Base-by-base conservation (phyloP, 441 rosid species). In the Gossypium davidsonii region DNA sequence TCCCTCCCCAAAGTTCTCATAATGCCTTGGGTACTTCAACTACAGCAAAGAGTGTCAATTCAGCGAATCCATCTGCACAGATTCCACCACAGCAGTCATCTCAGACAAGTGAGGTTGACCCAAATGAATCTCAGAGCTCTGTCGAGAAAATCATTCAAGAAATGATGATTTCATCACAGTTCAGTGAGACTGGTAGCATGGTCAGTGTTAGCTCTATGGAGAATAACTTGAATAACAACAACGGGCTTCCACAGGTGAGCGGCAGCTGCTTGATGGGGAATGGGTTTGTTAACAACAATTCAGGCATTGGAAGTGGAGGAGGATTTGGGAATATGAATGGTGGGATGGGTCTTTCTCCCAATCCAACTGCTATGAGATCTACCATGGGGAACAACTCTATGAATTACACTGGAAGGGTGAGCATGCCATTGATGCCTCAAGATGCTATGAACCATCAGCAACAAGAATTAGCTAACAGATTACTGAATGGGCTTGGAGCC, bases 101-200 rank as follows among this genome's bases (percentile, higher is more conserved):
- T 58, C 82, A 67, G 17, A 60, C 81, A 49, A 69, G 67, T 51
- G 85, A 82, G 72, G 70, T 34, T 4, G 79, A 81, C 14, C 79
- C 79, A 18, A 77, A 55, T n/a, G 82, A 78, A 64, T 77, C 76
- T 6, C 78, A 78, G 73, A 81, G 82, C 58, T 79, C 83, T 39
- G 85, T 81, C 11, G 80, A 82, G 75, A 84, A 79, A 75, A 74
- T 82, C 44, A 70, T 84, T 64, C 87, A 80, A 57, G 83, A 82
- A 76, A 67, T 84, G 59, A 77, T 83, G 78, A 75, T 75, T 15
- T 63, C 76, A 10, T 73, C 76, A 61, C 80, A 75, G 68, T 57
- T 73, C 34, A 73, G 79, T 72, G 79, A 73, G 12, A 74, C 65
- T 28, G 79, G 70, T 68, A 71, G 70, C 56, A 52, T 72, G 75